These are phyloP conservation scores for Begonia peltatifolia DNA, from an alignment of 306 rosid genomes.

Conservation along the genomic window DNA sequence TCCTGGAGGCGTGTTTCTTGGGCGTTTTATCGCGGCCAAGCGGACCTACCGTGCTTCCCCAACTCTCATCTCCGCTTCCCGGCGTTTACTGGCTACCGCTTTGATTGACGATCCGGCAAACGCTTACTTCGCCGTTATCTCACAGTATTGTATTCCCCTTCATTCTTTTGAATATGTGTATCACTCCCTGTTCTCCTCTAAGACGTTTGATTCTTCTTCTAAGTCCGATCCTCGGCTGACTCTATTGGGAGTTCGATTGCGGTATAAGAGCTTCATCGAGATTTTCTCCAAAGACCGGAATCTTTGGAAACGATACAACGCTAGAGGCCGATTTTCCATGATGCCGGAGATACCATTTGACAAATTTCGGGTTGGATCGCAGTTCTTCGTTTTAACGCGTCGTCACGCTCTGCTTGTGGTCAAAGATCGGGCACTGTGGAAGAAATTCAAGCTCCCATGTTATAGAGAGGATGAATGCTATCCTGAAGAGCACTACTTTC, in stretches of 20 bases:
- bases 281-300: slow-evolving; percentile 32
- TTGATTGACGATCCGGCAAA: slow-evolving; percentile 73
- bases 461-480: slow-evolving; percentile 50
- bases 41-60: slow-evolving; percentile 76
- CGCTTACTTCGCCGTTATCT: slow-evolving; percentile 50
- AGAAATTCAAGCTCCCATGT: slow-evolving; percentile 72
- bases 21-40: slow-evolving; percentile 42
- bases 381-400: slow-evolving; percentile 64
- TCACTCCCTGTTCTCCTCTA: slow-evolving; percentile 38
- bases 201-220: slow-evolving; percentile 38
- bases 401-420: slow-evolving; percentile 56
- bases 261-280: slow-evolving; percentile 55
- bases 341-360: slow-evolving; percentile 75
- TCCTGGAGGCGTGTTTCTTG: slow-evolving; percentile 29
- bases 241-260: slow-evolving; percentile 17
- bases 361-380: slow-evolving; percentile 80
- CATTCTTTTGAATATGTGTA: slow-evolving; percentile 64
- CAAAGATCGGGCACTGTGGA: slow-evolving; percentile 62
- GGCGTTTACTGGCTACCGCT: slow-evolving; percentile 74
- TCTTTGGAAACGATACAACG: slow-evolving; percentile 65
- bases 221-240: slow-evolving; percentile 17
- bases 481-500: slow-evolving; percentile 94
- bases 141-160: slow-evolving; percentile 75
- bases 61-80: slow-evolving; percentile 83
- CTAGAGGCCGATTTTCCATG: slow-evolving; percentile 59